phyloP scores from a whole-genome alignment of 257 asterid genomes.

The Nicotiana knightiana region DNA sequence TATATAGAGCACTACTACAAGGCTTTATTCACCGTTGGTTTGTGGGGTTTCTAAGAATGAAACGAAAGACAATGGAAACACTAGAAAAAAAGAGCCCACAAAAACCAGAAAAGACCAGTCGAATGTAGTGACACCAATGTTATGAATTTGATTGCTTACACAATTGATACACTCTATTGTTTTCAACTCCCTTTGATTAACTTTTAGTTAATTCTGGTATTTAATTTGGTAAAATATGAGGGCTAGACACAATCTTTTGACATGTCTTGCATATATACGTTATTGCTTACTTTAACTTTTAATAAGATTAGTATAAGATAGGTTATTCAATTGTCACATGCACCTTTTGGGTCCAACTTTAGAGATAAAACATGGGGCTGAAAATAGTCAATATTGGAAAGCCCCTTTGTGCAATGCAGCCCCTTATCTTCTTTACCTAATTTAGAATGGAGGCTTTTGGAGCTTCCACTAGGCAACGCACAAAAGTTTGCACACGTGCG shows the following conservation, averaged over 20 bases:
- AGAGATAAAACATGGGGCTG: not conserved
- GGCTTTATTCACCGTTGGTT: no score
- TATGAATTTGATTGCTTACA: no score
- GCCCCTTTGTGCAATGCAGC: not conserved
- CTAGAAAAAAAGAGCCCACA: no score
- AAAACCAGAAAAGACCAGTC: not conserved
- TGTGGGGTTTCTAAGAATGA: no score
- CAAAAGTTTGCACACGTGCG: not conserved
- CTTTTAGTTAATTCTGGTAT: not conserved
- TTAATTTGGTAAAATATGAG: not conserved
- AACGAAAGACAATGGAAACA: no score
- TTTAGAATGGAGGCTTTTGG: not conserved
- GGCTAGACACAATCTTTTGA: not conserved
- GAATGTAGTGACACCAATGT: not conserved
- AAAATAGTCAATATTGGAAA: not conserved
- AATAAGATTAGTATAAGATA: not conserved
- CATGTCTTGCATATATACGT: not conserved
- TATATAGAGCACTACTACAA: no score
- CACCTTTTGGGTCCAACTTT: not conserved
- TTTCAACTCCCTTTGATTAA: not conserved
- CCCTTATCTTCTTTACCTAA: not conserved
- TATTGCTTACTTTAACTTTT: not conserved
- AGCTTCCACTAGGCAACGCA: not conserved
- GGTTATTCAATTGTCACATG: not conserved
- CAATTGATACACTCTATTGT: not conserved